These are phyloP conservation scores for Allium sativum DNA, from an alignment of 106 monocot species.

Conservation along the genomic window DNA sequence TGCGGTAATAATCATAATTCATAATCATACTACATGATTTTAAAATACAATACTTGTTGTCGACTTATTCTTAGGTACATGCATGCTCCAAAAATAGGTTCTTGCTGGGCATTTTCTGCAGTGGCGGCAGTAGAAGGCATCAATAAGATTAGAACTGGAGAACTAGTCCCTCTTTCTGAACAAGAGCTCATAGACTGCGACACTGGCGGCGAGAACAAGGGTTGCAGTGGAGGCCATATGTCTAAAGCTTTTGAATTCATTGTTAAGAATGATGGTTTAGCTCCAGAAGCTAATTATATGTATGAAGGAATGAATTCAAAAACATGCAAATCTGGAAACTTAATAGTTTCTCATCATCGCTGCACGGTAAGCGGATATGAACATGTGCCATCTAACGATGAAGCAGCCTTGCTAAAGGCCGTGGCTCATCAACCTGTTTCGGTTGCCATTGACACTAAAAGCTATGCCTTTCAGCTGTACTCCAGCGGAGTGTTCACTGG, in stretches of 20 bases:
- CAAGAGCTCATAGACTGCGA: constrained; percentile 64
- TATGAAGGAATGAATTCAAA: constrained; percentile 11
- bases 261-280: constrained; percentile 43
- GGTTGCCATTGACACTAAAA: constrained; percentile 4
- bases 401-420: constrained; percentile 7
- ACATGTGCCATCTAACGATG: neutral
- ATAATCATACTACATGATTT: neutral
- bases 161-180: constrained; percentile 37
- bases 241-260: constrained; percentile 58
- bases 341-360: too few species aligned
- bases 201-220: constrained; percentile 18
- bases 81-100: constrained; percentile 16
- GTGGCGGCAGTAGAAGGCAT: constrained; percentile 48
- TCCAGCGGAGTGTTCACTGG: constrained; percentile 4
- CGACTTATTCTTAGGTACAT: too few species aligned
- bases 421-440: constrained; percentile 6
- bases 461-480: constrained; percentile 10
- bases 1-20: constrained; percentile 34
- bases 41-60: neutral
- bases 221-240: constrained; percentile 59
- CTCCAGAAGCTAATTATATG: constrained; percentile 40
- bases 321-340: constrained; percentile 13
- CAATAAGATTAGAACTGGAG: constrained; percentile 33
- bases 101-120: constrained; percentile 63
- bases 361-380: neutral